These are phyloP conservation scores for Pseudocercospora pini-densiflorae DNA, from an alignment of 2,329 filamentous ascomycete species.

Conservation along the genomic window DNA sequence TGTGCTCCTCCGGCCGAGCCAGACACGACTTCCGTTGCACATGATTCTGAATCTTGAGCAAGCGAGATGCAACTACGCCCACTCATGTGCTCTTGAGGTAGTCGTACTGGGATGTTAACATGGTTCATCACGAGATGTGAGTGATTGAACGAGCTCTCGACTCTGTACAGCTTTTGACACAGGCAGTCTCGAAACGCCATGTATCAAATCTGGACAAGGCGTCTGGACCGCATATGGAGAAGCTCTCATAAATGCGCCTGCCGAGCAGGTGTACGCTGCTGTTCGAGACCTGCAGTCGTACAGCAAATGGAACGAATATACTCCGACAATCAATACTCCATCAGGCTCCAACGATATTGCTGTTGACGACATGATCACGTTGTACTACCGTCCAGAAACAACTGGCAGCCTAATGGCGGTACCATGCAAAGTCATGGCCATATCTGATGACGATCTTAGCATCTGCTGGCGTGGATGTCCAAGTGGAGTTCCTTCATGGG, in stretches of 20 bases:
- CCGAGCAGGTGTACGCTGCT: slow-evolving; percentile 18
- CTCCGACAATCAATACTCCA: slow-evolving; percentile 7
- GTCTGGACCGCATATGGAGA: slow-evolving; percentile 17
- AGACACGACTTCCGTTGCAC: no score
- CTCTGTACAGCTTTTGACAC: not conserved
- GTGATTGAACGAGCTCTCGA: not conserved
- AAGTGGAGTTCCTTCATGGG: slow-evolving; percentile 2
- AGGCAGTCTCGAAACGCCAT: slow-evolving; percentile 16
- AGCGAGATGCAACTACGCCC: not conserved
- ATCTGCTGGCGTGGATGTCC: slow-evolving; percentile 17
- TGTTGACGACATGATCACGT: slow-evolving; percentile 16
- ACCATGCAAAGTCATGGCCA: slow-evolving; percentile 11
- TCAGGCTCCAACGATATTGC: slow-evolving; percentile 4
- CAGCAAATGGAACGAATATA: slow-evolving; percentile 20
- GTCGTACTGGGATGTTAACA: not conserved
- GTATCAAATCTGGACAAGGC: slow-evolving; percentile 6
- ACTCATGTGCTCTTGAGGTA: not conserved
- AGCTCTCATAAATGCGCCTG: slow-evolving; percentile 14
- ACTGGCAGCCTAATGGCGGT: slow-evolving; percentile 6
- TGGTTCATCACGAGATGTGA: slow-evolving; percentile 19
- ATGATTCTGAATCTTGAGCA: no score
- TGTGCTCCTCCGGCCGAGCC: no score
- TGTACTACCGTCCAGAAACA: slow-evolving; percentile 16
- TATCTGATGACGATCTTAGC: slow-evolving; percentile 6
- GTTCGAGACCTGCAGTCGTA: slow-evolving; percentile 18